Base-by-base conservation (phyloP, 768 basidiomycete genomes). In the Grammothele lineata region DNA sequence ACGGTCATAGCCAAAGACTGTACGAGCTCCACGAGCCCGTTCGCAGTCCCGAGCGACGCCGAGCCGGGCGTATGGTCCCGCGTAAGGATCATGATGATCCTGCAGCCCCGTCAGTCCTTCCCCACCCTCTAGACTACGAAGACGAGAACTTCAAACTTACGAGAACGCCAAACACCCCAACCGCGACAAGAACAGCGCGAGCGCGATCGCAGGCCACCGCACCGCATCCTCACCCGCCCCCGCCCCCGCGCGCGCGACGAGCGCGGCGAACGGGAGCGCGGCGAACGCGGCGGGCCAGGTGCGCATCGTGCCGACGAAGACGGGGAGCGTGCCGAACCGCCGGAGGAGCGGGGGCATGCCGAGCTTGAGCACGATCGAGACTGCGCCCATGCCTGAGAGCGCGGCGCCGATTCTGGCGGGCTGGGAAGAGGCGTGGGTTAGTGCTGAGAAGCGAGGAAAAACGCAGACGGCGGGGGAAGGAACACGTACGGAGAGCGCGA, bases 351-450 rank as follows among this genome's bases (percentile, higher is more conserved):
- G 60, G 8, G 83, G 77, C 65, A 83, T 72, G 49, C 73, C 65
- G 18, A 80, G 55, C 55, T 84, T 82, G 33, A 81, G 69, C 5
- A 62, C 49, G 25, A 73, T 72, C n/a, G 79, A 70, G 36, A 79
- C 71, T 5, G 60, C 43, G 26, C 82, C 83, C 23, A 76, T 70
- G 21, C 67, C 59, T 12, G 81, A 75, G 27, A 85, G 69, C 1
- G 80, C 75, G 57, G 71, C 72, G 17, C 82, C 83, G 37, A 83
- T 85, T 60, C 79, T 67, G 32, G 72, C 68, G 11, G 73, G 70
- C 79, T 83, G 36, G 12, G 15, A 18, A 23, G 21, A 24, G 15
- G 45, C 32, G 47, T 26, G 19, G 21, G n/a, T n/a, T n/a, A n/a
- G n/a, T n/a, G n/a, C n/a, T n/a, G n/a, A n/a, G n/a, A n/a, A n/a